These are phyloP conservation scores for Dalbergia cochinchinensis DNA, from an alignment of 306 rosid species.

Conservation along the genomic window DNA sequence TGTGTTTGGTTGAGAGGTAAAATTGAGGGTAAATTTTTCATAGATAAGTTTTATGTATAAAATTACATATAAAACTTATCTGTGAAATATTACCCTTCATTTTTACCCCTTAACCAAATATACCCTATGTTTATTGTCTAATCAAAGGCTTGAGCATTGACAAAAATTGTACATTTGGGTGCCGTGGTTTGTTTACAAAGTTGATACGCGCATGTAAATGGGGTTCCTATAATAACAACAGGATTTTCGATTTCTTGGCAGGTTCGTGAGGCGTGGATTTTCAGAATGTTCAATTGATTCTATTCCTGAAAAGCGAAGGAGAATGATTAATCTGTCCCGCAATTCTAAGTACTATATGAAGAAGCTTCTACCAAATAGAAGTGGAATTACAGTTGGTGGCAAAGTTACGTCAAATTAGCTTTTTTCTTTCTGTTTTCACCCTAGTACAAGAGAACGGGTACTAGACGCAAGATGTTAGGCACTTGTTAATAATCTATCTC, in stretches of 20 bases:
- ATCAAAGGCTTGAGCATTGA: too few species aligned
- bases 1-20: too few species aligned
- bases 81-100: too few species aligned
- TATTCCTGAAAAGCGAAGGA: constrained; percentile 79
- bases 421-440: background rate
- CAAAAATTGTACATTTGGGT: constrained; percentile 11
- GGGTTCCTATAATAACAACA: constrained; percentile 3
- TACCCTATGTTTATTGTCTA: too few species aligned
- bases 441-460: background rate
- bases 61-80: too few species aligned
- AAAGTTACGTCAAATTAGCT: constrained; percentile 47
- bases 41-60: too few species aligned
- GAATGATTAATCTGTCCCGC: constrained; percentile 81
- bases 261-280: constrained; percentile 98
- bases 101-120: too few species aligned
- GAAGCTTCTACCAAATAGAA: constrained; percentile 75
- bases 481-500: background rate
- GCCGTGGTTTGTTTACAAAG: background rate
- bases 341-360: constrained; percentile 92
- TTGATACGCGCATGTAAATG: constrained; percentile 2
- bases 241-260: constrained; percentile 43
- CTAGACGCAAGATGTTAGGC: constrained; percentile 32
- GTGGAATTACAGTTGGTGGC: constrained; percentile 70
- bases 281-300: constrained; percentile 85
- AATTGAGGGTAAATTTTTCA: too few species aligned